A percentile compares a stretch with the other conserved stretches of the same genome.
These are phyloP conservation scores for Phoma sp. DNA, from an alignment of 2,329 filamentous ascomycete species.

Conservation along the genomic window DNA sequence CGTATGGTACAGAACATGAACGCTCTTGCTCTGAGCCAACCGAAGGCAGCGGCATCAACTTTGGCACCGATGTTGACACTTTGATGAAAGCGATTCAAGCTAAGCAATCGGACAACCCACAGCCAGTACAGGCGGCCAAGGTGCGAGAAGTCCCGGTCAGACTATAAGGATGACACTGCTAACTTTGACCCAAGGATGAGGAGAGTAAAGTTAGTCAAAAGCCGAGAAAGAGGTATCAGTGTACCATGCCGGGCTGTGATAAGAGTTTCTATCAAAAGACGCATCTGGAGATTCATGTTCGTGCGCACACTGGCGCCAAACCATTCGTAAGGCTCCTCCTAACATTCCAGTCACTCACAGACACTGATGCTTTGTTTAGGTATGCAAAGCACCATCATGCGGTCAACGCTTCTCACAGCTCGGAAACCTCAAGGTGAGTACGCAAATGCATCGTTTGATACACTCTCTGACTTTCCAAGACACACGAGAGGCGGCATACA, in stretches of 20 bases:
- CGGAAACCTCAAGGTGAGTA: slow-evolving; percentile 81
- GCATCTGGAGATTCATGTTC: slow-evolving; percentile 86
- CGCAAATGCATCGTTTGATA: too few species aligned
- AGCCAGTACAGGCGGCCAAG: slow-evolving; percentile 36
- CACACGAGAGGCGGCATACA: slow-evolving; percentile 85
- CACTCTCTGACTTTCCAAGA: slow-evolving; percentile 56
- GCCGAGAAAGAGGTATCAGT: slow-evolving; percentile 72
- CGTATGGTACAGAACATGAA: slow-evolving; percentile 50
- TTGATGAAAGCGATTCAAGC: slow-evolving; percentile 88
- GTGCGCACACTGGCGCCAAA: slow-evolving; percentile 87
- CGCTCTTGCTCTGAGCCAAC: slow-evolving; percentile 53
- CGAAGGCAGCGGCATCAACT: slow-evolving; percentile 60
- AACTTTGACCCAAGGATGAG: slow-evolving; percentile 27
- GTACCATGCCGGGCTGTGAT: slow-evolving; percentile 73
- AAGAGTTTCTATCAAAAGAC: slow-evolving; percentile 92
- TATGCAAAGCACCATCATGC: slow-evolving; percentile 75
- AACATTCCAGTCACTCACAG: background rate
- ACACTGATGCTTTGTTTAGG: slow-evolving; percentile 43
- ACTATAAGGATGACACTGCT: background rate
- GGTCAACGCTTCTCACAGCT: slow-evolving; percentile 84
- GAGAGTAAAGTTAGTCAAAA: slow-evolving; percentile 42
- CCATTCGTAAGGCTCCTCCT: slow-evolving; percentile 72
- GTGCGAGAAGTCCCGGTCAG: slow-evolving; percentile 27
- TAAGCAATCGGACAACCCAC: slow-evolving; percentile 57
- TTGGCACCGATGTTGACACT: slow-evolving; percentile 83